Base-by-base conservation (phyloP, 2,329 filamentous ascomycete species). In the Samsoniella hepiali region DNA sequence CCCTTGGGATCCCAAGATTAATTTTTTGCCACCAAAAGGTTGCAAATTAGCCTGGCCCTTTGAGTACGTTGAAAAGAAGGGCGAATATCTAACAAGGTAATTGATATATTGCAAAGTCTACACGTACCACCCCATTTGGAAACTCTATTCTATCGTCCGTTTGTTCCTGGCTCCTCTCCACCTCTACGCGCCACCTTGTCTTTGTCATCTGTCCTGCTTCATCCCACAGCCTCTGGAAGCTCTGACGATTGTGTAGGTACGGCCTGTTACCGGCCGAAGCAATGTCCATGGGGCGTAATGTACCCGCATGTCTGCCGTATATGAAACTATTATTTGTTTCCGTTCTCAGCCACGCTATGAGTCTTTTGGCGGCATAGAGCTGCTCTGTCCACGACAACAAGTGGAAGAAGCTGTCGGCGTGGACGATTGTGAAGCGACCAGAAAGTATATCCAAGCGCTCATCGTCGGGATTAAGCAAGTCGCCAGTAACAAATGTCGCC, bases 201-300 rank as follows among this genome's bases (percentile, higher is more conserved):
- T 74, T 76, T 0, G 83, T 85, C 59, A 79, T 69, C 38, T 64
- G 65, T 9, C 82, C 82, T 32, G 85, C 77, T 65, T 84, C 79
- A 59, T 83, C 75, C 84, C 84, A 87, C 31, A 87, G 72, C 42
- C 69, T 69, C 67, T 81, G 79, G 72, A 85, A 86, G 63, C 78
- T 83, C 8, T 72, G 69, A 40, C 77, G 74, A 65, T 82, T 77
- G 68, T 85, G 83, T 1, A 83, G 71, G 66, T 79, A 84, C 8
- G 75, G 72, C 22, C 72, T 73, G 64, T 67, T 40, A 64, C 66
- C 22, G 63, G 65, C 6, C 58, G 59, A 29, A 65, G 40, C 72
- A 65, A 63, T 70, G 63, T 63, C 69, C 62, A 69, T 63, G 0
- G 71, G 71, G n/a, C 64, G 63, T n/a, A 31, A 11, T 50, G 69